phyloP scores from a whole-genome alignment of 768 basidiomycete species.

The Hortiboletus flavorubellus region DNA sequence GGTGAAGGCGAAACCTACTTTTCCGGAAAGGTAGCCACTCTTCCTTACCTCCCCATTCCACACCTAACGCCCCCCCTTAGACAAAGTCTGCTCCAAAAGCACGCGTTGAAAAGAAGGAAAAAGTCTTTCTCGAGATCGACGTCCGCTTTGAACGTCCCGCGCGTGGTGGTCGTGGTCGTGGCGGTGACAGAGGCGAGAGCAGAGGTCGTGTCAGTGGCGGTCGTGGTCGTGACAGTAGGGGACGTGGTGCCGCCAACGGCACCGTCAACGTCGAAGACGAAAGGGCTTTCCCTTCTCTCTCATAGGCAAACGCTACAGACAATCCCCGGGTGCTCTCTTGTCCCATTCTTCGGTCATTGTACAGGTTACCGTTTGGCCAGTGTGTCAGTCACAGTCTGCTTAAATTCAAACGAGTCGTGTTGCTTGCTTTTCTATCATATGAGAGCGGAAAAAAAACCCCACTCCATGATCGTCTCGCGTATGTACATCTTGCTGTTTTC shows the following conservation, averaged over 20 bases:
- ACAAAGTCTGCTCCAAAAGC: constrained; percentile 61
- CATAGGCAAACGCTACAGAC: constrained; percentile 33
- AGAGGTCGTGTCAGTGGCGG: constrained; percentile 39
- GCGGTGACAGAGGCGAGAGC: constrained; percentile 46
- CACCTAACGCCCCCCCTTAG: constrained; percentile 35
- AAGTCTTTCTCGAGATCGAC: constrained; percentile 90
- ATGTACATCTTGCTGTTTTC: constrained; percentile 10
- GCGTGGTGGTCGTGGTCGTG: constrained; percentile 57
- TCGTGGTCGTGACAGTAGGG: constrained; percentile 41
- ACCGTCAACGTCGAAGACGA: constrained; percentile 76
- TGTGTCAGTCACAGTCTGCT: constrained; percentile 7
- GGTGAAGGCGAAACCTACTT: constrained; percentile 75
- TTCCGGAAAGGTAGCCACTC: constrained; percentile 74
- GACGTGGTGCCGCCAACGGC: constrained; percentile 43
- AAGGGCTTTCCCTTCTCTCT: constrained; percentile 85
- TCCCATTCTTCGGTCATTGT: constrained; percentile 4
- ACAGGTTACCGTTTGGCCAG: constrained; percentile 8
- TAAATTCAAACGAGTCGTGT: constrained; percentile 7
- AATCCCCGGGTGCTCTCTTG: constrained; percentile 1
- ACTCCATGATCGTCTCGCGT: not conserved
- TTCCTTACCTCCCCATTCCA: not conserved
- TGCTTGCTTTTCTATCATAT: constrained; percentile 13
- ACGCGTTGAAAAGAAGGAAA: constrained; percentile 81
- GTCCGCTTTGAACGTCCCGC: constrained; percentile 81
- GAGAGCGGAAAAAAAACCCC: constrained; percentile 10